phyloP scores from a whole-genome alignment of 108 stramenopile species.

The Discostella pseudostelligera region DNA sequence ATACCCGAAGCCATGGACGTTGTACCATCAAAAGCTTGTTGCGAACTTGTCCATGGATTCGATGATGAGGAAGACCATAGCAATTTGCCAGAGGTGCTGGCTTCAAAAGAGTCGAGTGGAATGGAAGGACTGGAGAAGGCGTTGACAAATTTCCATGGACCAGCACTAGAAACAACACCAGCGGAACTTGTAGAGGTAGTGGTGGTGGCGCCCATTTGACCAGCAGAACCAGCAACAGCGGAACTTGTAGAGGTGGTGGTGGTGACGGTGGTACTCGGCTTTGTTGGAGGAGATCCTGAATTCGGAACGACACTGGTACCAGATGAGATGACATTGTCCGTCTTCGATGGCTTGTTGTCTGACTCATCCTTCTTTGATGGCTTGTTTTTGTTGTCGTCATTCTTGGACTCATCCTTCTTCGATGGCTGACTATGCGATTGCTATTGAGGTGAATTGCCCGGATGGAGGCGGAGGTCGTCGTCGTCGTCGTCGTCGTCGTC shows the following conservation, averaged over 20 bases:
- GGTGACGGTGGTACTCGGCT: too few species aligned
- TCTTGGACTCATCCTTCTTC: constrained; percentile 12
- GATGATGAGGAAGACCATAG: not conserved
- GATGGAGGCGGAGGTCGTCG: not conserved
- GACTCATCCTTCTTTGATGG: not conserved
- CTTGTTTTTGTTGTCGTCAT: not conserved
- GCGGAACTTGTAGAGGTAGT: too few species aligned
- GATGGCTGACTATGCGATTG: not conserved
- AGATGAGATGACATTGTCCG: not conserved
- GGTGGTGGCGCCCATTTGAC: not conserved
- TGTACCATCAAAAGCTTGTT: constrained; percentile 14
- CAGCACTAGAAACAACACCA: too few species aligned
- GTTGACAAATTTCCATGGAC: constrained; percentile 6
- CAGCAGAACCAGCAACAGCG: too few species aligned
- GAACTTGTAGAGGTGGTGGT: too few species aligned
- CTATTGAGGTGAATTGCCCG: not conserved
- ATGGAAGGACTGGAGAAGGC: not conserved
- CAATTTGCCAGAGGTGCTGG: not conserved
- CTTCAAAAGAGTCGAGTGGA: constrained; percentile 30
- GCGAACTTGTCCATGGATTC: constrained; percentile 9
- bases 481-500: not conserved
- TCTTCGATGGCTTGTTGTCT: not conserved
- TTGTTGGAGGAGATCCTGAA: not conserved
- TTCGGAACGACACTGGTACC: not conserved
- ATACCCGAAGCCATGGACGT: constrained; percentile 18